Evolutionary conservation across 352 stramenopile genomes (phyloP).

Genomic region (Pythium diclinum): DNA sequence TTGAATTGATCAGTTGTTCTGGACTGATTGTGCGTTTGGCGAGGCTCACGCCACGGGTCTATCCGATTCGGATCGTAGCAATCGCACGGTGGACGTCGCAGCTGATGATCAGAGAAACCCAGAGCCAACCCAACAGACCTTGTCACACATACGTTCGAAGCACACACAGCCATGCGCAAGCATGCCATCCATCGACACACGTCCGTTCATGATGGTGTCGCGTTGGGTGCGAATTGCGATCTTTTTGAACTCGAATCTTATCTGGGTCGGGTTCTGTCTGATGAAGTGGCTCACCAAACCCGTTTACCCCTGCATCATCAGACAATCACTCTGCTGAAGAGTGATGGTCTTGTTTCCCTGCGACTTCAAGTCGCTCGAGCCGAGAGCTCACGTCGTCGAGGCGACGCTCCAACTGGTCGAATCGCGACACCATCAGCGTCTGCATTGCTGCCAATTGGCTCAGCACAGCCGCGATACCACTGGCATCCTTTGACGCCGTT

Average conservation of each 20-base stretch:
- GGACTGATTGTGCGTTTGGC: neutral
- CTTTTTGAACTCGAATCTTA: slow-evolving; percentile 3
- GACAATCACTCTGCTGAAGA: slow-evolving; percentile 18
- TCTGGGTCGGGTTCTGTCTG: slow-evolving; percentile 3
- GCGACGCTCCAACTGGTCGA: slow-evolving; percentile 46
- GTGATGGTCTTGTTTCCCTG: slow-evolving; percentile 14
- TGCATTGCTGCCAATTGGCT: slow-evolving; percentile 39
- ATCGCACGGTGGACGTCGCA: neutral
- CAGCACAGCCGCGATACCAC: slow-evolving; percentile 26
- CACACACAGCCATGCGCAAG: neutral
- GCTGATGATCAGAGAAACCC: neutral
- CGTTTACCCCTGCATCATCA: slow-evolving; percentile 7
- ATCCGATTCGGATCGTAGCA: neutral
- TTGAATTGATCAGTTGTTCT: slow-evolving; percentile 11
- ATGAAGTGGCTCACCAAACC: neutral
- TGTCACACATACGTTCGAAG: neutral
- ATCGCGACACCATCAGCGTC: slow-evolving; percentile 46
- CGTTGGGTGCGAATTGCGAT: neutral
- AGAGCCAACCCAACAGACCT: neutral
- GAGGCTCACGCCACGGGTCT: neutral
- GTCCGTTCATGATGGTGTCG: no score
- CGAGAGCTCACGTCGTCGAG: slow-evolving; percentile 35
- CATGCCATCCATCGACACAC: no score
- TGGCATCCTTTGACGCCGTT: neutral
- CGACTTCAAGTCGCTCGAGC: slow-evolving; percentile 41